Conservation (phyloP, 2,329 filamentous ascomycete genomes). For the Microcyclospora pomicola region DNA sequence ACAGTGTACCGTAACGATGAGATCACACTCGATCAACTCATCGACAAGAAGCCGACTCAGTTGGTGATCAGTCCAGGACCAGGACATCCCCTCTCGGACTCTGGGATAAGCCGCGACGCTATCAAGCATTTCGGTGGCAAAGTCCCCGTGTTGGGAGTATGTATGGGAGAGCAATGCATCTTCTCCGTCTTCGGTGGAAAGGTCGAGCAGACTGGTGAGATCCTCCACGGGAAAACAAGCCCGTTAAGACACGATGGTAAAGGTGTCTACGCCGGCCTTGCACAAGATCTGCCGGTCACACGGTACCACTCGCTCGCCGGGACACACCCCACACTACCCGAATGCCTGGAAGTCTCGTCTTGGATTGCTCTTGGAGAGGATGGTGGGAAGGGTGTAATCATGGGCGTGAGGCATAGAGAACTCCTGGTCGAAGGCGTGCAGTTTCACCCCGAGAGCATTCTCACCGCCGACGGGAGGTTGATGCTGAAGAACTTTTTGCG, state of each 20-base stretch:
- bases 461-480: constrained; percentile 71
- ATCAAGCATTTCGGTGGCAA: constrained; percentile 88
- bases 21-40: constrained; percentile 70
- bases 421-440: constrained; percentile 90
- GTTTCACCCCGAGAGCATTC: constrained; percentile 93
- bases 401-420: constrained; percentile 90
- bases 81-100: constrained; percentile 81
- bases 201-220: constrained; percentile 87
- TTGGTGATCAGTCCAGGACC: constrained; percentile 90
- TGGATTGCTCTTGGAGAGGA: constrained; percentile 68
- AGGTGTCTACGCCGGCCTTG: constrained; percentile 76
- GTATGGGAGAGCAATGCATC: constrained; percentile 99
- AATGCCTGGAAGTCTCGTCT: constrained; percentile 76
- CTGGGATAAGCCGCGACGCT: constrained; percentile 82
- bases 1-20: constrained; percentile 88
- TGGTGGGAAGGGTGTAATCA: constrained; percentile 73
- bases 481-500: constrained; percentile 90
- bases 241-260: constrained; percentile 76
- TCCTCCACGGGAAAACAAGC: constrained; percentile 93
- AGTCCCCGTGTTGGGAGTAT: constrained; percentile 91
- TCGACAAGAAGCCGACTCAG: constrained; percentile 76
- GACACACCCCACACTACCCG: constrained; percentile 72
- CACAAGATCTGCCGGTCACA: constrained; percentile 73
- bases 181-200: constrained; percentile 85
- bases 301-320: constrained; percentile 94